These are phyloP conservation scores for Vitis rotundifolia DNA, from an alignment of 164 flowering plant species.

Conservation along the genomic window DNA sequence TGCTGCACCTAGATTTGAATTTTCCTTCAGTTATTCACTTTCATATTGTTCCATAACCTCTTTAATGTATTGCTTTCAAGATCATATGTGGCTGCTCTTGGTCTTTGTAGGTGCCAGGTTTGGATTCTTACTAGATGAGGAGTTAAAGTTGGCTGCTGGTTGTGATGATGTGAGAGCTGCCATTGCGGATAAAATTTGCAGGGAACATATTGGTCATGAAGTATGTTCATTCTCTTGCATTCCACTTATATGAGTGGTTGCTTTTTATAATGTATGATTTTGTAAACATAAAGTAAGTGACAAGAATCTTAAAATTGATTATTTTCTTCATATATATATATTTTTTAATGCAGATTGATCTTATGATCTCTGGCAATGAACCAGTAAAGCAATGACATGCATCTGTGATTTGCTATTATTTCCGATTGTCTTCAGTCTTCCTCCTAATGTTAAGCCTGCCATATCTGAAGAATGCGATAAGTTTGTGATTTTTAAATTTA, in stretches of 20 bases:
- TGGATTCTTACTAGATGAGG: slow-evolving; percentile 69
- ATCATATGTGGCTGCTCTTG: no score
- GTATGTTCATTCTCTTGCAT: slow-evolving; percentile 35
- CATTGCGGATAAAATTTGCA: slow-evolving; percentile 78
- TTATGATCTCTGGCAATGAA: slow-evolving; percentile 86
- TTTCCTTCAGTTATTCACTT: no score
- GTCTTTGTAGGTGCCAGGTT: slow-evolving; percentile 77
- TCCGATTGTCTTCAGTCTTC: slow-evolving; percentile 73
- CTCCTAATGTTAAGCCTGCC: slow-evolving; percentile 47
- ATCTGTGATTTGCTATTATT: slow-evolving; percentile 70
- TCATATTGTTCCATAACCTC: no score
- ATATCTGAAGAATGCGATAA: slow-evolving; percentile 56
- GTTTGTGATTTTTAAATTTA: slow-evolving; percentile 24
- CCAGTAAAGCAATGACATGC: slow-evolving; percentile 74
- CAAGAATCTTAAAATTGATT: background rate
- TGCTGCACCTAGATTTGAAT: no score
- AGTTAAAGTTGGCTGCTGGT: slow-evolving; percentile 74
- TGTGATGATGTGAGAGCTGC: slow-evolving; percentile 77
- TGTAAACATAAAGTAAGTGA: no score
- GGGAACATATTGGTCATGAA: slow-evolving; percentile 91
- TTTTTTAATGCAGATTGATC: slow-evolving; percentile 69
- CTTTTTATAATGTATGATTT: no score
- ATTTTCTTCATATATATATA: background rate
- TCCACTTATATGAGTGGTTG: no score
- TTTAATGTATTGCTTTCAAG: no score